Evolutionary conservation across 169 alveolate species (phyloP), one percentile per base, ranked within the genome.

Genomic region (Eimeria acervulina): DNA sequence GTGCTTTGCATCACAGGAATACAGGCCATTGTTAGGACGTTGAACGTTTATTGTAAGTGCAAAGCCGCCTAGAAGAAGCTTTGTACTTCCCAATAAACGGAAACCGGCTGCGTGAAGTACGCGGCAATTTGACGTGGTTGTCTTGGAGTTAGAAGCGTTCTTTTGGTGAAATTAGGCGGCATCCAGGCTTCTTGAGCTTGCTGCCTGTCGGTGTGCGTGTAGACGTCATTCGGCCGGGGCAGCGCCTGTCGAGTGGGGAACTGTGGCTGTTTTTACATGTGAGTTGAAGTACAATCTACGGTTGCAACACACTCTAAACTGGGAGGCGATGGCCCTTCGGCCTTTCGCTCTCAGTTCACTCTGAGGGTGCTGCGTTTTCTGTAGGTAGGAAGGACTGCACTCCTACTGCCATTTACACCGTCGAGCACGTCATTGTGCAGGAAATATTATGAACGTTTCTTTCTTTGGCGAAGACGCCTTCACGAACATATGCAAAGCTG

Each of bases 241-340:
- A 59, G 63, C 70, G 61, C 66, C 94, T 19, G 28, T 87, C 83
- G 94, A 81, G 55, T 94, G 96, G 96, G 96, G 96, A 38, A 70
- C 66, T 33, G 96, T 94, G 26, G 96, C 51, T 23, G 93, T 83
- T 38, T 94, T 83, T 51, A 94, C 96, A 13, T 94, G 96, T 94
- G 88, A 94, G 96, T 47, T 61, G 83, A 74, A 78, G 88, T 38
- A 26, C 92, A 52, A 10, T 26, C 23, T 31, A 31, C 21, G 31
- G 59, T 1, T 52, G 19, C 92, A 33, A 26, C 59, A 36, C 84
- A 51, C 81, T n/a, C 23, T 28, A 51, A n/a, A 23, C 91, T 51
- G 76, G 47, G 28, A 23, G 42, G 55, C 6, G 38, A 36, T 38
- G 33, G 76, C 59, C n/a, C 44, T 13, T 15, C 33, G 26, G 52